Base-by-base conservation (phyloP, 148 eudicot genomes). In the Camellia japonica region DNA sequence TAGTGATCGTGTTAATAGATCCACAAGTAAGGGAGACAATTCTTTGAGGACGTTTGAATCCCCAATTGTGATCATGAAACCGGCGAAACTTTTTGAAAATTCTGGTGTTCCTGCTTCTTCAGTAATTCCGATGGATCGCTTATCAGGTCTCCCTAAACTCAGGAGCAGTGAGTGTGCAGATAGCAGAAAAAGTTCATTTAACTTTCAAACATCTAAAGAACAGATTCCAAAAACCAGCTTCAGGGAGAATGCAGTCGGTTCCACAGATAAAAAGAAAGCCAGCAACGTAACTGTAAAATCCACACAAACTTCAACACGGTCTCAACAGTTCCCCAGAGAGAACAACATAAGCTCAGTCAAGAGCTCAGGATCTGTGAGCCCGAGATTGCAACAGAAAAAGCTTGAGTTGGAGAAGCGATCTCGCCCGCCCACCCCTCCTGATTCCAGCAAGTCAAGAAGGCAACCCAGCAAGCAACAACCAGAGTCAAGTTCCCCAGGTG, bases 31-130 rank as follows among this genome's bases (percentile, higher is more conserved):
- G 79, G 86, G 87, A 65, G 73, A 55, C 66, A 76, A 54, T 77
- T 58, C 86, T 67, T 65, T 84, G 47, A 86, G 79, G 80, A 73
- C 83, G 51, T 84, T 65, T 58, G 95, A 94, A 82, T 90, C 93
- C 18, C 95, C 97, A 3, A 93, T 93, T 68, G 95, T 93, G 70
- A 91, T 93, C 52, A 94, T 93, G 91, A 94, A 94, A 85, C 98
- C 98, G 8, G 97, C 94, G 56, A 94, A 88, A 80, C 90, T 87
- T 83, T 89, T 87, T 73, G 86, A 87, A 67, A 90, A 87, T 75
- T 87, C 90, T 38, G 87, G 85, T 52, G 80, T 83, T 77, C 82
- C 90, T 63, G 80, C 89, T 82, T 90, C 92, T 70, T 89, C 91
- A 43, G 79, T 86, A 61, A 81, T 92, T 78, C 80, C 92, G 13